Evolutionary conservation across 805 yeast species (phyloP).

Genomic region (Ogataea nitratoaversa): DNA sequence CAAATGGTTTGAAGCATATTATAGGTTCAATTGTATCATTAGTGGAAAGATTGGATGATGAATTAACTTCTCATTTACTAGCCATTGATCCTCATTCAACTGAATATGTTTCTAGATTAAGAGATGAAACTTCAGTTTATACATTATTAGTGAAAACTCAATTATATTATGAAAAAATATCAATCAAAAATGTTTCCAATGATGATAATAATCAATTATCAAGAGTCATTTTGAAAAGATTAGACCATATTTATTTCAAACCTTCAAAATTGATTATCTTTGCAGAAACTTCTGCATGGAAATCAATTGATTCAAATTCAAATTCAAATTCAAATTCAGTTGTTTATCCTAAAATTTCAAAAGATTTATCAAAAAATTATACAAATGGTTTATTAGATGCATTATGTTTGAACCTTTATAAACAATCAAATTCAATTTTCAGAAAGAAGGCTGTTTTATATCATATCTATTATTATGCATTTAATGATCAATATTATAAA

Average conservation of each 20-base stretch:
- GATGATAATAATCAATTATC: slow-evolving; percentile 55
- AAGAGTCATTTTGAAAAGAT: slow-evolving; percentile 74
- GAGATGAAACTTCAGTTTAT: slow-evolving; percentile 79
- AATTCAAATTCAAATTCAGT: slow-evolving; percentile 34
- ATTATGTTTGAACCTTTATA: slow-evolving; percentile 60
- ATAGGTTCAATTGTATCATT: slow-evolving; percentile 82
- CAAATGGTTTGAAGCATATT: slow-evolving; percentile 66
- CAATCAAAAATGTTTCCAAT: slow-evolving; percentile 35
- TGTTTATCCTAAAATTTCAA: slow-evolving; percentile 31
- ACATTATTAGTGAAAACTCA: slow-evolving; percentile 78
- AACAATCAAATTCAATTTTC: slow-evolving; percentile 63
- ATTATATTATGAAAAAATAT: slow-evolving; percentile 69
- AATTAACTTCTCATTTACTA: slow-evolving; percentile 82
- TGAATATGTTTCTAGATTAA: slow-evolving; percentile 85
- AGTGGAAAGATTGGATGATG: slow-evolving; percentile 93
- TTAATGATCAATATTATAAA: slow-evolving; percentile 73
- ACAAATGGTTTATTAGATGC: slow-evolving; percentile 58
- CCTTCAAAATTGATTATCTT: slow-evolving; percentile 67
- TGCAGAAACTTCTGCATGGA: slow-evolving; percentile 78
- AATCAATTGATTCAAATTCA: slow-evolving; percentile 34
- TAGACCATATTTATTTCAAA: slow-evolving; percentile 92
- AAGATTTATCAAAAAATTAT: too few relatives aligned
- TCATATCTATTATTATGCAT: slow-evolving; percentile 87
- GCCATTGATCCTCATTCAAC: slow-evolving; percentile 91
- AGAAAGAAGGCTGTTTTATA: slow-evolving; percentile 80